Conservation (phyloP, 2,329 filamentous ascomycete species). For the Seiridium unicorne region DNA sequence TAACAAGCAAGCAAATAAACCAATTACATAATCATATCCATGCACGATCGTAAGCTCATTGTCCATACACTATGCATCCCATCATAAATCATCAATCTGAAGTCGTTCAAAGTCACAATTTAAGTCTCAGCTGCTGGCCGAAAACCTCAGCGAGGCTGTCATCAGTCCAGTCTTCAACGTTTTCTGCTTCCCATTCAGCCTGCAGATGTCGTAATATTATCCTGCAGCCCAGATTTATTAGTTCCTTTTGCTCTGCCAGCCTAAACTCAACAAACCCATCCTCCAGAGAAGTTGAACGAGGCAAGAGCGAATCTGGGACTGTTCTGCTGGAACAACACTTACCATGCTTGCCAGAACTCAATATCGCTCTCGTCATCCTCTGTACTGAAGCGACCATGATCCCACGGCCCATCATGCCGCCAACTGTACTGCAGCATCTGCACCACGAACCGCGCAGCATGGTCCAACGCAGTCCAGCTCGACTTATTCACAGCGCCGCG, state of each 20-base stretch:
- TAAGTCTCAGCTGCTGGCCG: neutral
- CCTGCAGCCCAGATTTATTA: slow-evolving; percentile 1
- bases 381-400: slow-evolving; percentile 14
- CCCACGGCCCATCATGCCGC: slow-evolving; percentile 18
- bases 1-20: no score
- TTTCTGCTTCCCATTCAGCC: slow-evolving; percentile 23
- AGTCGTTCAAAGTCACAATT: neutral
- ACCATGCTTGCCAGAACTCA: slow-evolving; percentile 26
- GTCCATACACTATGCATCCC: neutral
- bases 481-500: slow-evolving; percentile 12
- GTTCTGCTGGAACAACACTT: neutral
- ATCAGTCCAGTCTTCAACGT: slow-evolving; percentile 4
- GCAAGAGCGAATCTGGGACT: no score
- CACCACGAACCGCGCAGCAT: slow-evolving; percentile 25
- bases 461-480: slow-evolving; percentile 22
- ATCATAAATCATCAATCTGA: neutral
- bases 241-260: no score
- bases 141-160: neutral
- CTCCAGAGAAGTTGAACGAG: no score
- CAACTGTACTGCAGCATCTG: slow-evolving; percentile 23
- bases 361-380: slow-evolving; percentile 19
- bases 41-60: neutral
- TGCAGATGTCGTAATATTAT: slow-evolving; percentile 24
- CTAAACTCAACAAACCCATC: no score
- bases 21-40: no score